Evolutionary conservation across 2,329 filamentous ascomycete genomes (phyloP), one percentile per base, ranked within the genome.

Genomic region (Thelonectria discophora): DNA sequence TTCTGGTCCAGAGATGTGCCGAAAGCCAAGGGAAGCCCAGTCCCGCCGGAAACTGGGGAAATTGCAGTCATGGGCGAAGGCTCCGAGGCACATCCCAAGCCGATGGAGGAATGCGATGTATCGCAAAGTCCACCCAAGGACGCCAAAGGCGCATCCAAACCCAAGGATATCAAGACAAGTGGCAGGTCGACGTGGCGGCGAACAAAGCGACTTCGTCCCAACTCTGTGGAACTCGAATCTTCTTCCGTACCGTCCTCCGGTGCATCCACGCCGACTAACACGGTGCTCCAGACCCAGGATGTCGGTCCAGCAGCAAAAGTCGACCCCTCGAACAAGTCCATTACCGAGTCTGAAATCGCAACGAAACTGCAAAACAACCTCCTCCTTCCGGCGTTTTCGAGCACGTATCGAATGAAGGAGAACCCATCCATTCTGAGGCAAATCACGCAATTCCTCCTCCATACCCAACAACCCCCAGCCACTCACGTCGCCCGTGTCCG

Each of bases 401-500:
- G 82, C 67, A 92, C 90, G 0, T 94, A 93, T 67, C 83, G 76
- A 32, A 81, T 88, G 77, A 87, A 88, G 65, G 84, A 88, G 30
- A 88, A 86, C 59, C 88, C 90, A 2, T 90, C 90, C 5, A 85
- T 93, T 15, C 73, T 93, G n/a, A 86, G 89, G 65, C 82, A 92
- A 77, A 81, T 91, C 69, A 74, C 84, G 54, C 78, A 85, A 75
- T 73, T 91, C 55, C 75, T 90, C 3, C 77, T 88, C 11, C 80
- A 84, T 30, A 81, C 83, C 1, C 81, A 83, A 43, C 84, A 88
- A 51, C 76, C 83, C 8, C 81, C 86, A 3, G 83, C 83, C 15
- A 88, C 86, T 51, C 91, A 97, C 74, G 87, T 97, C 5, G 90
- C 88, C 67, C 84, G 92, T 32, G 79, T 87, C 7, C 88, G 88